These are phyloP conservation scores for Eurotiales sp. DNA, from an alignment of 2,329 filamentous ascomycete genomes.

Conservation along the genomic window DNA sequence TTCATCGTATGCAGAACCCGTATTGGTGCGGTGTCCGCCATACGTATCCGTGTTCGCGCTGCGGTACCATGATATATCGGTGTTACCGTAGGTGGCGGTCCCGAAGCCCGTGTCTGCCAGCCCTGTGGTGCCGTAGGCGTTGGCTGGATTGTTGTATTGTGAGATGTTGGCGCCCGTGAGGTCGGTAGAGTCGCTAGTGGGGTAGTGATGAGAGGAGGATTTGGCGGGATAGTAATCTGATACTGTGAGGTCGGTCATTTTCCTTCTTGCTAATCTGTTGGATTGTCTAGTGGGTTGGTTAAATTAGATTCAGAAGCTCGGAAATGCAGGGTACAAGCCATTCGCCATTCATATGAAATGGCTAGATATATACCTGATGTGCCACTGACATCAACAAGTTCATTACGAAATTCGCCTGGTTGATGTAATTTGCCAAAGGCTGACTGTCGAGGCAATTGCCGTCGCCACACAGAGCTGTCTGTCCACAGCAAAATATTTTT, in stretches of 20 bases:
- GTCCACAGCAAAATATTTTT: no score
- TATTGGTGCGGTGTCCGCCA: neutral
- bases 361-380: neutral
- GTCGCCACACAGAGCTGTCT: neutral
- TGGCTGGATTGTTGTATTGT: neutral
- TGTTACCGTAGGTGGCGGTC: conserved; percentile 5
- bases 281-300: no score
- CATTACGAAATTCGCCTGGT: neutral
- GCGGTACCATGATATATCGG: conserved; percentile 3
- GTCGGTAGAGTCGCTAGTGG: conserved; percentile 1
- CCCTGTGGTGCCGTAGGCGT: neutral
- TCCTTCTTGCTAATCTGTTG: neutral
- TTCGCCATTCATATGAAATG: no score
- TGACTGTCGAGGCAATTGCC: neutral
- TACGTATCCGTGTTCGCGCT: conserved; percentile 6
- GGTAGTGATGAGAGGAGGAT: neutral
- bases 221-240: no score
- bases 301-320: no score
- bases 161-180: conserved; percentile 3
- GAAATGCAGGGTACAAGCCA: no score
- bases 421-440: neutral
- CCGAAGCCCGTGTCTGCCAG: conserved; percentile 1
- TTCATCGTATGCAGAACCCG: conserved; percentile 5
- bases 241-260: neutral
- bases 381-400: neutral